Percentiles rank a stretch among this genome's conserved stretches.
phyloP scores from a whole-genome alignment of 2,329 filamentous ascomycete genomes.

The Tympanopsis confertula region DNA sequence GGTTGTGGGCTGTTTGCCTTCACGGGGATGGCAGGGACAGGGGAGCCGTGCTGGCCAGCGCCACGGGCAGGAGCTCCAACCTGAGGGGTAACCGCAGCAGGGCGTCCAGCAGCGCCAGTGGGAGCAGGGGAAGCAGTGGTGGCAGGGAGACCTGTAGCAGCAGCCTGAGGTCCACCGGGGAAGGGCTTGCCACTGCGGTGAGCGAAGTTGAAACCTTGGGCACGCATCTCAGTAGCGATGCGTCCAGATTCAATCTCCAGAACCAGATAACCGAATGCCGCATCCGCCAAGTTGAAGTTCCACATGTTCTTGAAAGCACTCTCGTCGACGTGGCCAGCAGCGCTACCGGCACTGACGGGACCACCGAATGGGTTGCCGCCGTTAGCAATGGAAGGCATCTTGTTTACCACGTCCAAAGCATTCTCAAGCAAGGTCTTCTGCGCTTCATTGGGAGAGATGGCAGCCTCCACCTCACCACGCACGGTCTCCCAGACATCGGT shows the following conservation, averaged over 20 bases:
- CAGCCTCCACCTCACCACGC: conserved; percentile 87
- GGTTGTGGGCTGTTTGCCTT: conserved; percentile 36
- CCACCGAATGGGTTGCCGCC: conserved; percentile 96
- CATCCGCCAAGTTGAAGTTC: conserved; percentile 98
- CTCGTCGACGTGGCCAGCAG: conserved; percentile 85
- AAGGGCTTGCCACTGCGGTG: conserved; percentile 73
- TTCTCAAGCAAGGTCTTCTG: conserved; percentile 88
- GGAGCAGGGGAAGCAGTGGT: conserved; percentile 12
- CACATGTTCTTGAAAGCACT: conserved; percentile 99
- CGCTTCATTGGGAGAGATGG: conserved; percentile 83
- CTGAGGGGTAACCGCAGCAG: neutral
- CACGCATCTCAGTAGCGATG: conserved; percentile 96
- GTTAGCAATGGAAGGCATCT: conserved; percentile 91
- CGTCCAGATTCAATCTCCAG: conserved; percentile 89
- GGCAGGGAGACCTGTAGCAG: conserved; percentile 15
- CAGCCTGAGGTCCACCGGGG: conserved; percentile 15
- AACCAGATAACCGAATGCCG: conserved; percentile 90
- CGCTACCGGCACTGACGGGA: conserved; percentile 57
- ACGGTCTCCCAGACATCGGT: conserved; percentile 99
- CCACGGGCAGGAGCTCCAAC: neutral
- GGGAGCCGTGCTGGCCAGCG: conserved; percentile 24
- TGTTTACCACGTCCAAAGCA: conserved; percentile 84
- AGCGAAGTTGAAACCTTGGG: conserved; percentile 97
- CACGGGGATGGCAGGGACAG: conserved; percentile 30
- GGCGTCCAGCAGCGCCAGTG: conserved; percentile 10